Evolutionary conservation across 306 rosid species (phyloP).

Genomic region (Begonia loranthoides): DNA sequence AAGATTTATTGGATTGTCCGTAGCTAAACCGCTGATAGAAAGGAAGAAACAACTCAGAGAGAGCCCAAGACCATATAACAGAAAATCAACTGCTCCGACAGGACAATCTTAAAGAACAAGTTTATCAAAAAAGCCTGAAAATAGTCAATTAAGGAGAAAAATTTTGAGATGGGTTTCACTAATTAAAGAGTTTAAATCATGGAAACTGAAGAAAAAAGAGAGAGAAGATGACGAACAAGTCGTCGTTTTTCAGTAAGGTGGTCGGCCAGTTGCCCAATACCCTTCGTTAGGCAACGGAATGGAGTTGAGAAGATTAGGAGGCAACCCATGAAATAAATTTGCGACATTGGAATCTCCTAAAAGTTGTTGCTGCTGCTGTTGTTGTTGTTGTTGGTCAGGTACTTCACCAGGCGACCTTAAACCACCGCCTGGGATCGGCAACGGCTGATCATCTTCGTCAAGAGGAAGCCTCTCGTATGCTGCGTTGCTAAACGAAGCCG

Average conservation of each 20-base stretch:
- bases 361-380: conserved; percentile 33
- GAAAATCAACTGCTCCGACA: too few relatives aligned
- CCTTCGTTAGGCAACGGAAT: conserved; percentile 74
- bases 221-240: too few relatives aligned
- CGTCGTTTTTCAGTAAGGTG: conserved; percentile 39
- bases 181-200: neutral
- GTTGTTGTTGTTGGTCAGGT: conserved; percentile 19
- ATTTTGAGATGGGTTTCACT: neutral
- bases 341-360: conserved; percentile 46
- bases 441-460: neutral
- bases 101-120: too few relatives aligned
- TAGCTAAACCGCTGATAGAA: too few relatives aligned
- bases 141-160: neutral
- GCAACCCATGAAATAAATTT: conserved; percentile 52
- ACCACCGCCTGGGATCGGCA: neutral
- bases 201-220: conserved; percentile 10
- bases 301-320: conserved; percentile 66
- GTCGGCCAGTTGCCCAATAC: conserved; percentile 68
- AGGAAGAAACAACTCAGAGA: too few relatives aligned
- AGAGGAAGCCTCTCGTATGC: conserved; percentile 1
- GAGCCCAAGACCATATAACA: too few relatives aligned
- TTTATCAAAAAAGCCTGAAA: neutral
- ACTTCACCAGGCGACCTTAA: neutral
- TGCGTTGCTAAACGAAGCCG: conserved; percentile 1
- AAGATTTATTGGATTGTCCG: too few relatives aligned